These are phyloP conservation scores for Cucurbita ficifolia DNA, from an alignment of 306 rosid species.

Conservation along the genomic window DNA sequence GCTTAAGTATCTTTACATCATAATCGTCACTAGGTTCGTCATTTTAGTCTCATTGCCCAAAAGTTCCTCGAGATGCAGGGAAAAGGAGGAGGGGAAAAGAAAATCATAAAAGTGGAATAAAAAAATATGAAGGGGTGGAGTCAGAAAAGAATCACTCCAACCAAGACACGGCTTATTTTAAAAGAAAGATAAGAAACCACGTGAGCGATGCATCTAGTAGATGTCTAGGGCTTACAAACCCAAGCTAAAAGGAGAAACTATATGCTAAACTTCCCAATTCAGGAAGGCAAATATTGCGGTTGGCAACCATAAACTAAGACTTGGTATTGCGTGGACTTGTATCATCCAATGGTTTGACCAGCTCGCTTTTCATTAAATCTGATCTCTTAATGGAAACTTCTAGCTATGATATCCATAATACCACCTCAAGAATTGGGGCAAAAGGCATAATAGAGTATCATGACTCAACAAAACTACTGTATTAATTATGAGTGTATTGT, in stretches of 20 bases:
- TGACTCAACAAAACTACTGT: no score
- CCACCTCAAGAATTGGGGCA: neutral
- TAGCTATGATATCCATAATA: slow-evolving; percentile 2
- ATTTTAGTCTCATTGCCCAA: neutral
- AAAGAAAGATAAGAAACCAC: slow-evolving; percentile 28
- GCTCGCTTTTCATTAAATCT: slow-evolving; percentile 19
- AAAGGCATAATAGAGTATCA: neutral
- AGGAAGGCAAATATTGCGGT: slow-evolving; percentile 23
- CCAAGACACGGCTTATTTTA: slow-evolving; percentile 35
- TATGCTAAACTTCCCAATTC: slow-evolving; percentile 22
- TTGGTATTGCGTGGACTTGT: slow-evolving; percentile 28
- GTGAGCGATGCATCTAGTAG: slow-evolving; percentile 49
- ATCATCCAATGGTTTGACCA: slow-evolving; percentile 41
- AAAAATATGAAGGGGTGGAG: neutral
- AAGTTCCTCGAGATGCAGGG: slow-evolving; percentile 53
- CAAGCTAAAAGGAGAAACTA: slow-evolving; percentile 9
- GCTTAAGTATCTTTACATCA: neutral
- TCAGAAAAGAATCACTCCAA: slow-evolving; percentile 21
- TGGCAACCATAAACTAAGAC: slow-evolving; percentile 3
- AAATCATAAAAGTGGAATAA: neutral
- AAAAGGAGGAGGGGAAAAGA: slow-evolving; percentile 6
- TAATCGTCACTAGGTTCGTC: slow-evolving; percentile 13
- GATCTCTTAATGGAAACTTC: slow-evolving; percentile 9
- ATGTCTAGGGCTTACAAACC: slow-evolving; percentile 32
- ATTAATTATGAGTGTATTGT: no score